A percentile compares a stretch with the other conserved stretches of the same genome.
Conservation (phyloP, 2,329 filamentous ascomycete genomes). For the Xylaria digitata region DNA sequence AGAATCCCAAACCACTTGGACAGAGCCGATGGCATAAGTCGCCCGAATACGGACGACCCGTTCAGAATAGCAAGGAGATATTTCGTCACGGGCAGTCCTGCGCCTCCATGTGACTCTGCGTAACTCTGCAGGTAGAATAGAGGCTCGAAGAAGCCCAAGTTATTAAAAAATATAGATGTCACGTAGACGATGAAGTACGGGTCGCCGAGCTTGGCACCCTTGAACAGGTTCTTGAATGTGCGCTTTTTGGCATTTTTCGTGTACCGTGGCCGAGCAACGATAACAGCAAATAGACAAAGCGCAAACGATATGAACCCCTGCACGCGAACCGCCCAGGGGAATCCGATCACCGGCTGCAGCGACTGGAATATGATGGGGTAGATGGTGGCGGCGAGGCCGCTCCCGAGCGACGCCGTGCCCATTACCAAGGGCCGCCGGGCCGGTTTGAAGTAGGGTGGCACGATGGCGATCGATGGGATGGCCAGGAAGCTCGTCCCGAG, state of each 20-base stretch:
- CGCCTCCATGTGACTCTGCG: constrained; percentile 30
- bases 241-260: constrained; percentile 27
- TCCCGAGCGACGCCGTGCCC: constrained; percentile 33
- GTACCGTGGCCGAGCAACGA: constrained; percentile 36
- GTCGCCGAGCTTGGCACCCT: constrained; percentile 32
- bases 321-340: constrained; percentile 36
- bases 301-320: constrained; percentile 35
- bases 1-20: constrained; percentile 57
- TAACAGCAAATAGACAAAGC: constrained; percentile 31
- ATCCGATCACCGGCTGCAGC: constrained; percentile 33
- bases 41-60: constrained; percentile 60
- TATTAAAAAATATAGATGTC: constrained; percentile 37
- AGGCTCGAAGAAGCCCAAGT: constrained; percentile 38
- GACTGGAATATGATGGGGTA: constrained; percentile 39
- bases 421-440: constrained; percentile 30
- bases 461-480: constrained; percentile 35
- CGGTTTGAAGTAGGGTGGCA: constrained; percentile 35
- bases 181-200: constrained; percentile 33
- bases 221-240: constrained; percentile 29
- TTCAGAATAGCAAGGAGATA: constrained; percentile 65
- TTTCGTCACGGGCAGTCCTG: constrained; percentile 49
- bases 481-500: constrained; percentile 32
- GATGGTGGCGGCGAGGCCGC: constrained; percentile 31
- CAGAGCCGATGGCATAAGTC: constrained; percentile 59
- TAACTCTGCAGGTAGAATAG: constrained; percentile 35